Conservation (phyloP, 306 rosid genomes). For the Vigna unguiculata region DNA sequence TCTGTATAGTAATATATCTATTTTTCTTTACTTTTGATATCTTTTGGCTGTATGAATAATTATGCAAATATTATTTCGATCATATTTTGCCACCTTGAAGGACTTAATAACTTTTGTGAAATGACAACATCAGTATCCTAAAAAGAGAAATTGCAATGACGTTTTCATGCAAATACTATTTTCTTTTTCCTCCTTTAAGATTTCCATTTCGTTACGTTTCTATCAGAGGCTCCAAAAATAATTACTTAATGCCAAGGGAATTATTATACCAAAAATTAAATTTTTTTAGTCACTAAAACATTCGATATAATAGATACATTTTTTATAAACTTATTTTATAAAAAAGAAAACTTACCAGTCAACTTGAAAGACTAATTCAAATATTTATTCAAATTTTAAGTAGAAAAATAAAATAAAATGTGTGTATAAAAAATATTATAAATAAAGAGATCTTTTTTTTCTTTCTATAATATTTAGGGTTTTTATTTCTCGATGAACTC, state of each 20-base stretch:
- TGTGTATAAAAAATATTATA: no score
- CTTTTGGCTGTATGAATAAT: no score
- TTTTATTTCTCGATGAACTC: no score
- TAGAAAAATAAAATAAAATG: neutral
- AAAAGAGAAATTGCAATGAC: slow-evolving; percentile 30
- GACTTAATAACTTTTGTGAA: slow-evolving; percentile 33
- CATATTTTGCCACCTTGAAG: slow-evolving; percentile 21
- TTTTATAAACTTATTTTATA: no score
- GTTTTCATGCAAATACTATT: neutral
- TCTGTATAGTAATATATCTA: no score
- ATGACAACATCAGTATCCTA: slow-evolving; percentile 11
- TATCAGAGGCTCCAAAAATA: neutral
- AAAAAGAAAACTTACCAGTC: no score
- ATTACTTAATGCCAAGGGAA: slow-evolving; percentile 10
- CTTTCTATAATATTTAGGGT: no score
- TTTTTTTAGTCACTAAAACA: no score
- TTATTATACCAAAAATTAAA: neutral
- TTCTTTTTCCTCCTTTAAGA: neutral
- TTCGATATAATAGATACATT: no score
- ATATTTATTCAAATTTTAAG: neutral
- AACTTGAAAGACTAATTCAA: no score
- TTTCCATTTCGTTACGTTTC: slow-evolving; percentile 24
- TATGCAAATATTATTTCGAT: neutral
- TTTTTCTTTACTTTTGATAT: no score
- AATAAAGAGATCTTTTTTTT: no score